phyloP scores from a whole-genome alignment of 2,329 filamentous ascomycete genomes.

The Aureobasidium leucospermi region DNA sequence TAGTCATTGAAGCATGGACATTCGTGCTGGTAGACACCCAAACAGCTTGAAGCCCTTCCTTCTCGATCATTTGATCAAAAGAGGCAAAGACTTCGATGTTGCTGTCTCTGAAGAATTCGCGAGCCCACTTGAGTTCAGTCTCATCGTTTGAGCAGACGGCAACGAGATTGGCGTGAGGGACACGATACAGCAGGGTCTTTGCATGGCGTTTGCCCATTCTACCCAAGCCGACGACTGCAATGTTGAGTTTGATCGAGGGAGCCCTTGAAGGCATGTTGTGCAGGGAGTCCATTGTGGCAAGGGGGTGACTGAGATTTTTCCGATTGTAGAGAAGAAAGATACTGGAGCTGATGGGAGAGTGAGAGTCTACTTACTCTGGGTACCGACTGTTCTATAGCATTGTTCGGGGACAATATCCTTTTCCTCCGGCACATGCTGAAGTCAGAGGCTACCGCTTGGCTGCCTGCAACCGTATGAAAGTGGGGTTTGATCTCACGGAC shows the following conservation, averaged over 20 bases:
- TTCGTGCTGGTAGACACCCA: constrained; percentile 30
- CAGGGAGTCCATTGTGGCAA: too few relatives aligned
- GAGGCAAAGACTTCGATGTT: constrained; percentile 38
- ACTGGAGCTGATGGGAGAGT: too few relatives aligned
- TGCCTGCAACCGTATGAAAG: too few relatives aligned
- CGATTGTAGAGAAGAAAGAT: too few relatives aligned
- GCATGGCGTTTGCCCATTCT: constrained; percentile 45
- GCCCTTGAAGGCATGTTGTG: background rate
- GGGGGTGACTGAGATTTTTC: too few relatives aligned
- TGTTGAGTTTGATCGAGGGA: constrained; percentile 25
- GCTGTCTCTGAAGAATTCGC: constrained; percentile 22
- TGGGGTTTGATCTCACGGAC: too few relatives aligned
- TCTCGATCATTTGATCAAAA: constrained; percentile 41
- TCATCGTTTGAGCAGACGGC: constrained; percentile 34
- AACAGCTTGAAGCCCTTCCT: constrained; percentile 37
- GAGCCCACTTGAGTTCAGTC: constrained; percentile 16
- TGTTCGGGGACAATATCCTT: too few relatives aligned
- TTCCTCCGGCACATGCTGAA: too few relatives aligned
- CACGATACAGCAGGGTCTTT: constrained; percentile 38
- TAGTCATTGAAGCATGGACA: constrained; percentile 29
- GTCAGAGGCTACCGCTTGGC: too few relatives aligned
- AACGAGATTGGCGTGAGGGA: constrained; percentile 42
- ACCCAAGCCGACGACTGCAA: constrained; percentile 44
- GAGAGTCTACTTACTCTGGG: too few relatives aligned
- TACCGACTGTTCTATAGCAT: too few relatives aligned